Evolutionary conservation across 208 protist genomes (phyloP).

Genomic region (Acanthamoeba castellanii): DNA sequence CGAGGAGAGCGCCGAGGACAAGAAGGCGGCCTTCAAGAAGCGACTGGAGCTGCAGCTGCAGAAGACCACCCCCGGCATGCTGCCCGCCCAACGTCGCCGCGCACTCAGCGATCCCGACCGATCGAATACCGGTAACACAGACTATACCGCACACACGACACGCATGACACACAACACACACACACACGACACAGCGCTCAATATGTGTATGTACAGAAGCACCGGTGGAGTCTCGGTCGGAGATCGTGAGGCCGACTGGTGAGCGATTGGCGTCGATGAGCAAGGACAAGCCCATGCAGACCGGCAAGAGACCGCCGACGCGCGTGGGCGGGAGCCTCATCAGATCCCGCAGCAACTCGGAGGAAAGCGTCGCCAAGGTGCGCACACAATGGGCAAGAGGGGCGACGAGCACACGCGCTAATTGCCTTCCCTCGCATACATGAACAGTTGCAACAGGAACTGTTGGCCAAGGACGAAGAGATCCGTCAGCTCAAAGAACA

Average conservation of each 20-base stretch:
- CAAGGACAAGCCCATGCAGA: constrained; percentile 8
- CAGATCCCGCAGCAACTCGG: background rate
- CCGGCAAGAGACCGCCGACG: constrained; percentile 34
- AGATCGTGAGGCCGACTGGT: background rate
- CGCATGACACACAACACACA: background rate
- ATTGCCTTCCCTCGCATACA: background rate
- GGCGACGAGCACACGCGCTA: background rate
- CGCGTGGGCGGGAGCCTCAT: constrained; percentile 27
- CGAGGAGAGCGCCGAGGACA: constrained; percentile 13
- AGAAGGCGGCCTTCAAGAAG: constrained; percentile 36
- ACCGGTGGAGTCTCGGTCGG: background rate
- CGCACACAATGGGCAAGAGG: background rate
- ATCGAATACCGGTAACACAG: too few species aligned
- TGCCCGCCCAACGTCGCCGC: background rate
- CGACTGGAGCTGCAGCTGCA: constrained; percentile 33
- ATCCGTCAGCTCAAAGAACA: background rate
- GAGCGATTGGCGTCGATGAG: constrained; percentile 18
- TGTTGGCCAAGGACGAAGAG: background rate
- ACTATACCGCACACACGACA: background rate
- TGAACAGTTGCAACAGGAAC: background rate
- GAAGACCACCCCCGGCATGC: background rate
- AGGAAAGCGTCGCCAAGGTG: constrained; percentile 7
- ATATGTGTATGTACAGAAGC: background rate
- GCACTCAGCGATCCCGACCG: background rate
- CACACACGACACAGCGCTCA: too few species aligned